Percentiles rank a stretch among this genome's conserved stretches.
Conservation (phyloP, 2,329 filamentous ascomycete species). For the Penicillium olsonii region DNA sequence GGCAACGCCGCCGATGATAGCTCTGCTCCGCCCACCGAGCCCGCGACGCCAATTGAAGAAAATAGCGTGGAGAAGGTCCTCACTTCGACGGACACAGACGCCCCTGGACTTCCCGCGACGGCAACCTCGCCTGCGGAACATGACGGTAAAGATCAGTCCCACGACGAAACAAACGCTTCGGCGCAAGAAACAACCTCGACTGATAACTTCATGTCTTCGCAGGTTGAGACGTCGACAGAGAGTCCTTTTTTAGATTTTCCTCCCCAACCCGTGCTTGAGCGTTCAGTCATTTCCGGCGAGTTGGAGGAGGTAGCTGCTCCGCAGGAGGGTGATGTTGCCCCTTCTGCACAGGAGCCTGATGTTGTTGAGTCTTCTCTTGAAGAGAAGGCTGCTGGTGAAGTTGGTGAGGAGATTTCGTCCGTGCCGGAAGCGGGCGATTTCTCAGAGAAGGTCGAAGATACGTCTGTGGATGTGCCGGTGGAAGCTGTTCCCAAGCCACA, state of each 20-base stretch:
- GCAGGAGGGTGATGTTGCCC: conserved; percentile 8
- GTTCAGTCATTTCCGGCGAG: conserved; percentile 24
- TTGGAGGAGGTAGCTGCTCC: conserved; percentile 11
- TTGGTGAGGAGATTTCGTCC: conserved; percentile 3
- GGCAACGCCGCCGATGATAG: conserved; percentile 25
- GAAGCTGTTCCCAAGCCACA: conserved; percentile 5
- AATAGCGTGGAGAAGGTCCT: conserved; percentile 16
- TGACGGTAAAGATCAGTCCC: conserved; percentile 50
- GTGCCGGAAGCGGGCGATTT: conserved; percentile 5
- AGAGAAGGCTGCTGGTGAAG: neutral
- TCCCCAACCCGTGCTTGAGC: conserved; percentile 34
- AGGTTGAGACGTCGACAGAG: conserved; percentile 43
- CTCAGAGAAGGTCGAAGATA: conserved; percentile 7
- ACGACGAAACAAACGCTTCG: conserved; percentile 39
- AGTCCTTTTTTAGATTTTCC: conserved; percentile 34
- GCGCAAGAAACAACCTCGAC: conserved; percentile 45
- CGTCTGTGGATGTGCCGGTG: conserved; percentile 6
- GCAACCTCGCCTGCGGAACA: conserved; percentile 39
- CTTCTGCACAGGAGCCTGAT: conserved; percentile 7
- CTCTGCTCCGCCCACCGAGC: conserved; percentile 13
- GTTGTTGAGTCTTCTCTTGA: conserved; percentile 4
- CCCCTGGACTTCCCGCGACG: conserved; percentile 27
- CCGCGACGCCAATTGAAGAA: conserved; percentile 6
- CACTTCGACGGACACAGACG: conserved; percentile 17
- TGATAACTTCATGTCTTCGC: conserved; percentile 47